These are phyloP conservation scores for Penicillium turbatum DNA, from an alignment of 495 filamentous ascomycete species.

Conservation along the genomic window DNA sequence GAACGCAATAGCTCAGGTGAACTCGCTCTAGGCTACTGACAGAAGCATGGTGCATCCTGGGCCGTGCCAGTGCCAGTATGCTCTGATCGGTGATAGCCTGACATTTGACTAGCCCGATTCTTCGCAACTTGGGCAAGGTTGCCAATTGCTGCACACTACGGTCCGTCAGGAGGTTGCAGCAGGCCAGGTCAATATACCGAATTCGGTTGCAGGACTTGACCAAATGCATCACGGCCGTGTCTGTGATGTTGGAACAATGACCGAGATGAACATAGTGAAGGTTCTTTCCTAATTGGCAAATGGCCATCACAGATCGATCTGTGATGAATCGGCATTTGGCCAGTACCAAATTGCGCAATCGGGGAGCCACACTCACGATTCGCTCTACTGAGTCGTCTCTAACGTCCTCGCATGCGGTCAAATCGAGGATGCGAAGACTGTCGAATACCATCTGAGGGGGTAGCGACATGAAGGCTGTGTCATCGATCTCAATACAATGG, in stretches of 20 bases:
- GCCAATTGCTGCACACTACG: slow-evolving; percentile 80
- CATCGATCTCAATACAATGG: slow-evolving; percentile 76
- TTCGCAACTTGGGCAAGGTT: slow-evolving; percentile 81
- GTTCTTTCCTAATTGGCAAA: slow-evolving; percentile 88
- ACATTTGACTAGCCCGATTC: slow-evolving; percentile 96
- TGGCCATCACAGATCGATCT: slow-evolving; percentile 80
- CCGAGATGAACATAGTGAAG: slow-evolving; percentile 94
- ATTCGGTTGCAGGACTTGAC: slow-evolving; percentile 88
- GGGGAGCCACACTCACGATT: slow-evolving; percentile 79
- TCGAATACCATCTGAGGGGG: slow-evolving; percentile 62
- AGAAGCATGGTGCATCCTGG: slow-evolving; percentile 46
- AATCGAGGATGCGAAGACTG: slow-evolving; percentile 85
- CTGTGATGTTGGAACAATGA: slow-evolving; percentile 88
- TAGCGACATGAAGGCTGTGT: slow-evolving; percentile 81
- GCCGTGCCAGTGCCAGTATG: slow-evolving; percentile 75
- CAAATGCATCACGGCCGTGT: slow-evolving; percentile 74
- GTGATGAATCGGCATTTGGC: slow-evolving; percentile 93
- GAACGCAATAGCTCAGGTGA: slow-evolving; percentile 92
- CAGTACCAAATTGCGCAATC: slow-evolving; percentile 86
- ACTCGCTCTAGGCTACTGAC: slow-evolving; percentile 78
- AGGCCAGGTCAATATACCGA: slow-evolving; percentile 94
- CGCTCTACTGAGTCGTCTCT: slow-evolving; percentile 82
- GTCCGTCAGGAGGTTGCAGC: slow-evolving; percentile 88
- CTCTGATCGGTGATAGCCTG: slow-evolving; percentile 80
- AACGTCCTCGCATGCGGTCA: slow-evolving; percentile 79